These are phyloP conservation scores for Piloderma croceum DNA, from an alignment of 768 basidiomycete species.

Conservation along the genomic window DNA sequence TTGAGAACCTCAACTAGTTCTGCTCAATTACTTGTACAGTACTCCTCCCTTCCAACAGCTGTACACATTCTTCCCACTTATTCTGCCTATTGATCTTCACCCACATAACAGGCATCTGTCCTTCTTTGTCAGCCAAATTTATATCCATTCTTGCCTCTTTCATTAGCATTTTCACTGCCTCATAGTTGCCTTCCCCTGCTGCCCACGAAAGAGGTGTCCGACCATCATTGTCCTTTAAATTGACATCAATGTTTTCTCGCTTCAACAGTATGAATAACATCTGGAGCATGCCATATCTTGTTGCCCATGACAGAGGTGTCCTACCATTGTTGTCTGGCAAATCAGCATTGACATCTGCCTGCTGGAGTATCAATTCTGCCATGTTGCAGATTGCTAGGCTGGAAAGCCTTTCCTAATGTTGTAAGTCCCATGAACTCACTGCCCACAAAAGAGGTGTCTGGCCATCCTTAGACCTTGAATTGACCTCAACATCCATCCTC, in stretches of 20 bases:
- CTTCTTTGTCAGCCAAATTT: background rate
- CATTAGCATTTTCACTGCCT: constrained; percentile 5
- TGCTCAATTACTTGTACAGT: no score
- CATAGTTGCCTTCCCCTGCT: constrained; percentile 6
- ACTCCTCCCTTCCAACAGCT: no score
- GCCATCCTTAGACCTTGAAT: background rate
- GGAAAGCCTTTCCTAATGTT: no score
- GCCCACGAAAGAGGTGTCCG: constrained; percentile 6
- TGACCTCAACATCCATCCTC: background rate
- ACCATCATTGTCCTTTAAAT: constrained; percentile 3
- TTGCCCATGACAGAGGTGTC: constrained; percentile 7
- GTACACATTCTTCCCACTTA: no score
- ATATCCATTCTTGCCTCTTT: constrained; percentile 1
- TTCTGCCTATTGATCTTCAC: constrained; percentile 1
- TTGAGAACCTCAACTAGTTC: no score
- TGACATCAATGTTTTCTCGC: constrained; percentile 3
- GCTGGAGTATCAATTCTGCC: no score
- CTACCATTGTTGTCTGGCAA: constrained; percentile 4
- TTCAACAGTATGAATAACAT: constrained; percentile 4
- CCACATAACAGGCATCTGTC: constrained; percentile 1
- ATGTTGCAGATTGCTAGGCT: no score
- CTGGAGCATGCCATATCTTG: constrained; percentile 4
- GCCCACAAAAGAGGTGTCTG: background rate
- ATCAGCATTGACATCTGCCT: constrained; percentile 1
- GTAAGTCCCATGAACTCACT: no score